Conservation (phyloP, 345 rosid genomes). For the Cochlearia excelsa region DNA sequence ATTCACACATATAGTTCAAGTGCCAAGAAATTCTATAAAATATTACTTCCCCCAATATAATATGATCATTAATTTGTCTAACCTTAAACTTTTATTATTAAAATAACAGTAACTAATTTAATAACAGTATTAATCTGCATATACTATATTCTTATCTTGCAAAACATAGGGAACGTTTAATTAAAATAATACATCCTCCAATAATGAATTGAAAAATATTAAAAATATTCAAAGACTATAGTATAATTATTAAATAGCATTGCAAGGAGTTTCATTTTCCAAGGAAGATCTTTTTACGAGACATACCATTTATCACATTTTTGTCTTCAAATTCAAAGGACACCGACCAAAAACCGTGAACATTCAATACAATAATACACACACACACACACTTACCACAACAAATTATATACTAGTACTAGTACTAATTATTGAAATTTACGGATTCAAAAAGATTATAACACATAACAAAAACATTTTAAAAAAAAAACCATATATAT, state of each 20-base stretch:
- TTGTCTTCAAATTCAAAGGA: conserved; percentile 28
- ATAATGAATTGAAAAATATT: conserved; percentile 11
- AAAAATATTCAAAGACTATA: background rate
- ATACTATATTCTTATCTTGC: conserved; percentile 17
- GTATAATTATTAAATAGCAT: conserved; percentile 13
- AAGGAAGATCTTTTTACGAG: conserved; percentile 36
- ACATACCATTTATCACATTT: conserved; percentile 32
- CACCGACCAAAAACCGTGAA: conserved; percentile 34
- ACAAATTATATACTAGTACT: background rate
- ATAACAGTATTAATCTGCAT: conserved; percentile 1
- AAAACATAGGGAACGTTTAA: conserved; percentile 15
- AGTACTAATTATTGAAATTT: too few relatives aligned
- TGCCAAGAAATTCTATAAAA: conserved; percentile 35
- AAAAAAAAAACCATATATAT: too few relatives aligned
- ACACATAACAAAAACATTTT: too few relatives aligned
- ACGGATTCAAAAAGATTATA: too few relatives aligned
- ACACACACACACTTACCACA: background rate
- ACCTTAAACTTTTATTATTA: conserved; percentile 2
- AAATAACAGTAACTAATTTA: background rate
- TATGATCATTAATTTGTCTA: conserved; percentile 3
- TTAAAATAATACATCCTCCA: conserved; percentile 11
- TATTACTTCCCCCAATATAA: conserved; percentile 17
- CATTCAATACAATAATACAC: conserved; percentile 14
- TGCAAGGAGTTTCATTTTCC: conserved; percentile 35
- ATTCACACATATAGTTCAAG: conserved; percentile 34